Evolutionary conservation across 2,329 filamentous ascomycete genomes (phyloP).

Genomic region (Aspergillus ibericus): DNA sequence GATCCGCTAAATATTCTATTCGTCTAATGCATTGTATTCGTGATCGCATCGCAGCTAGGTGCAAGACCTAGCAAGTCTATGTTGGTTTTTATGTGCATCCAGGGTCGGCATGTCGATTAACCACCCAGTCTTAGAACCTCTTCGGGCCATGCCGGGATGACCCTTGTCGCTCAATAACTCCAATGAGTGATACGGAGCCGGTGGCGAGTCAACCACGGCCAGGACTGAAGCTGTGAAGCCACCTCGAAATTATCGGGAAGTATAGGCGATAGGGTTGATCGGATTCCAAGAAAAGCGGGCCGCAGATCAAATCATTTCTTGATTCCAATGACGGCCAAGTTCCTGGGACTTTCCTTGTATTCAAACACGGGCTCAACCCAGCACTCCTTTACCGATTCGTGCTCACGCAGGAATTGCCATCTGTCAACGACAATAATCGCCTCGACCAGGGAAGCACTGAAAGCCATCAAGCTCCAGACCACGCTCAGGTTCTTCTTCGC

Average conservation of each 20-base stretch:
- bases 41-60: conserved; percentile 4
- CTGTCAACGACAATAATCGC: conserved; percentile 86
- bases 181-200: neutral
- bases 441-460: conserved; percentile 85
- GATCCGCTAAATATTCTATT: neutral
- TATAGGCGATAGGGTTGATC: neutral
- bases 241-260: neutral
- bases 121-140: too few relatives aligned
- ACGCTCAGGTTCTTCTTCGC: conserved; percentile 80
- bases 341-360: conserved; percentile 79
- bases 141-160: neutral
- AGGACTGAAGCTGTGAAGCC: neutral
- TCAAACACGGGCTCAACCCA: conserved; percentile 97
- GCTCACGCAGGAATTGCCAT: conserved; percentile 83
- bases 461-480: conserved; percentile 94
- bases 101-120: neutral
- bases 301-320: conserved; percentile 56
- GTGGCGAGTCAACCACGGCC: neutral
- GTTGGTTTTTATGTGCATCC: neutral
- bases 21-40: neutral
- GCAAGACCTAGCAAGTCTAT: neutral
- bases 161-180: neutral
- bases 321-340: conserved; percentile 88
- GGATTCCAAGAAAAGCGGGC: neutral
- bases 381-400: conserved; percentile 68